These are phyloP conservation scores for Lactarius sp. DNA, from an alignment of 768 basidiomycete species.

Conservation along the genomic window DNA sequence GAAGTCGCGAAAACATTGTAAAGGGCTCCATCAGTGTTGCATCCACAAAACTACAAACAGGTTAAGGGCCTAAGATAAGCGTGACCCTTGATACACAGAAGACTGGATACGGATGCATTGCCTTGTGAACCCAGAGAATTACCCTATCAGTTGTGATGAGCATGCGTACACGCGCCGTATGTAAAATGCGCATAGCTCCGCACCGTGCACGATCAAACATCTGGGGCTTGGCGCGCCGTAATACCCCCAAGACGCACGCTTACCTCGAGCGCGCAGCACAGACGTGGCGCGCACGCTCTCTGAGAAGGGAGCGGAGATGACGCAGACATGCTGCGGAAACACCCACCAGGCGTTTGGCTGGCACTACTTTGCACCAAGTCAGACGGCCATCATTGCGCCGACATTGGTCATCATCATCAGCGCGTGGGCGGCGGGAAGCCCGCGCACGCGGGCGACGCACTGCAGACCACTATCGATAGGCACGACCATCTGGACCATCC, in stretches of 20 bases:
- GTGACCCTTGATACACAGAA: slow-evolving; percentile 2
- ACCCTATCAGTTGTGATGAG: slow-evolving; percentile 4
- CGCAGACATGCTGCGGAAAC: slow-evolving; percentile 22
- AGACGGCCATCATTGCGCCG: slow-evolving; percentile 7
- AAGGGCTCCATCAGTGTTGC: slow-evolving; percentile 1
- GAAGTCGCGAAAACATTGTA: not conserved
- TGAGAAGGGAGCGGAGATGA: slow-evolving; percentile 22
- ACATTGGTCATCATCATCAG: slow-evolving; percentile 18
- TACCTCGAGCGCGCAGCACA: slow-evolving; percentile 18
- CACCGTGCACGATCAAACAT: not conserved
- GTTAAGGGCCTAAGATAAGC: not conserved
- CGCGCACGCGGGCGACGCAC: slow-evolving; percentile 19
- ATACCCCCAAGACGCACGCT: slow-evolving; percentile 3
- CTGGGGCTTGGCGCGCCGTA: not conserved
- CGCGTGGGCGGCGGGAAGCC: slow-evolving; percentile 20
- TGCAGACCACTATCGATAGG: slow-evolving; percentile 22
- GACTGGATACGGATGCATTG: not conserved
- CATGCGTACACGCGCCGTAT: not conserved
- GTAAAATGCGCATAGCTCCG: slow-evolving; percentile 1
- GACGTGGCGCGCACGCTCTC: slow-evolving; percentile 12
- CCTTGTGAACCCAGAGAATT: not conserved
- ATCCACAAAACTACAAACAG: not conserved
- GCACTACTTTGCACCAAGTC: slow-evolving; percentile 4
- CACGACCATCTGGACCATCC: slow-evolving; percentile 20
- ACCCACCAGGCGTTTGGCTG: slow-evolving; percentile 19